Evolutionary conservation across 176 grass and related monocot species (phyloP).

Genomic region (Tillandsia leiboldiana): DNA sequence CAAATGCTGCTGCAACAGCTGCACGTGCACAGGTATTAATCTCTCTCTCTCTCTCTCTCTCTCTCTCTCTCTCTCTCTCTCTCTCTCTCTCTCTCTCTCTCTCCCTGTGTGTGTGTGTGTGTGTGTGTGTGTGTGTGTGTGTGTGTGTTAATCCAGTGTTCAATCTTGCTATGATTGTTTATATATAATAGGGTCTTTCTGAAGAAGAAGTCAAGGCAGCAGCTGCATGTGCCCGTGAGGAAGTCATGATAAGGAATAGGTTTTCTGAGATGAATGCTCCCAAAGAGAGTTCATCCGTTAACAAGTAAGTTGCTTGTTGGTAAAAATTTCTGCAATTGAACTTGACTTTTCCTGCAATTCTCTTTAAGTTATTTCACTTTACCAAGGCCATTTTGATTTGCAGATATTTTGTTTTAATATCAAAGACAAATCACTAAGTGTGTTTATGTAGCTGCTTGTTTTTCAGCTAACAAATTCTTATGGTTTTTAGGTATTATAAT

Average conservation of each 20-base stretch:
- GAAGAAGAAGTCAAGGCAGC: conserved; percentile 91
- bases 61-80: too few species aligned
- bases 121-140: background rate
- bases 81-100: too few species aligned
- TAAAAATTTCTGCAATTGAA: background rate
- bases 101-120: conserved; percentile 1
- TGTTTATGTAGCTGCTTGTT: conserved; percentile 9
- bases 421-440: background rate
- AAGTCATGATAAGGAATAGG: conserved; percentile 96
- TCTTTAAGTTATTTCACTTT: background rate
- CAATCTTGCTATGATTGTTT: background rate
- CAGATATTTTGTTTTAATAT: background rate
- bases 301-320: conserved; percentile 55
- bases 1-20: conserved; percentile 60
- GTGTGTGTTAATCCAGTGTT: background rate
- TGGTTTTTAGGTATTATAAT: conserved; percentile 71
- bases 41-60: too few species aligned
- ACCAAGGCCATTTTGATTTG: background rate
- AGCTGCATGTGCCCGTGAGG: conserved; percentile 82
- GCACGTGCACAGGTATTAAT: conserved; percentile 74
- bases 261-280: conserved; percentile 99
- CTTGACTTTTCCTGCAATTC: background rate
- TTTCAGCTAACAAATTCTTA: conserved; percentile 1
- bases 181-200: conserved; percentile 77
- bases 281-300: conserved; percentile 67